Conservation (phyloP, 2,329 filamentous ascomycete genomes). For the Ascochyta koolunga region DNA sequence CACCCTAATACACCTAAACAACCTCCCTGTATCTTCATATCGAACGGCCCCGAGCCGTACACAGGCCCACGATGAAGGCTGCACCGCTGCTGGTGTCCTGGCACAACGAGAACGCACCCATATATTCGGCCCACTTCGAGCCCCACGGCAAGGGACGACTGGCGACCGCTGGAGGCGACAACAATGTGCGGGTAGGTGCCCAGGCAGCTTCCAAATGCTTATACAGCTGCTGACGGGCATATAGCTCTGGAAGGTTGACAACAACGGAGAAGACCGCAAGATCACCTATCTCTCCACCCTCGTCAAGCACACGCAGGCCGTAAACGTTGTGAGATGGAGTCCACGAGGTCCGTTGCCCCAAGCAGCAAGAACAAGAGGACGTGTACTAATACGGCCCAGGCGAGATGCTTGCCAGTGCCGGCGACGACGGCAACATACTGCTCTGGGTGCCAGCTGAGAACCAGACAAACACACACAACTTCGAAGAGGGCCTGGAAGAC, state of each 20-base stretch:
- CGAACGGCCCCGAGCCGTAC: conserved; percentile 31
- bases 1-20: neutral
- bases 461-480: conserved; percentile 70
- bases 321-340: conserved; percentile 96
- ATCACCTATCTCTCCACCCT: conserved; percentile 92
- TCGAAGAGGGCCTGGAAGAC: conserved; percentile 85
- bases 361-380: neutral
- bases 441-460: conserved; percentile 91
- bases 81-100: conserved; percentile 96
- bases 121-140: conserved; percentile 98
- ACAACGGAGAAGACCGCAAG: conserved; percentile 82
- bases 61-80: conserved; percentile 75
- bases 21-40: neutral
- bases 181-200: conserved; percentile 82
- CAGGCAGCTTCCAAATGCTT: neutral
- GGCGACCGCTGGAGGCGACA: conserved; percentile 93
- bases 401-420: conserved; percentile 90
- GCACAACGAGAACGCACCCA: conserved; percentile 96
- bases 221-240: conserved; percentile 44
- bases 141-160: conserved; percentile 87
- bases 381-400: conserved; percentile 59
- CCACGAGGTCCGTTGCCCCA: conserved; percentile 72
- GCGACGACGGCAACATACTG: conserved; percentile 96
- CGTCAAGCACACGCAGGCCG: conserved; percentile 91
- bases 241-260: conserved; percentile 89